Conservation (phyloP, 306 rosid genomes). For the Myrica gale region DNA sequence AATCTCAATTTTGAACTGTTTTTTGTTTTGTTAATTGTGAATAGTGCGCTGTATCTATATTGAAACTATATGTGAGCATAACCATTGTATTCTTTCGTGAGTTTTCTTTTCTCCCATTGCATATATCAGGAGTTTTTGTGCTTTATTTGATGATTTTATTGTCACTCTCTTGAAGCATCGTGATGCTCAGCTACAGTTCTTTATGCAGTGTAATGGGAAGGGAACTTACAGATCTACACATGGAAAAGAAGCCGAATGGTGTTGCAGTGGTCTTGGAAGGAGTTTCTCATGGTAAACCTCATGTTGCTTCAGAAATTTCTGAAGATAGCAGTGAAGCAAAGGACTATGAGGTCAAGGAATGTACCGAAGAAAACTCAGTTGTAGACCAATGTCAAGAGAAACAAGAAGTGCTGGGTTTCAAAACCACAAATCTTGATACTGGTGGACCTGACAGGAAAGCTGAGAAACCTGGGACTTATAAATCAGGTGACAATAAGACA, state of each 20-base stretch:
- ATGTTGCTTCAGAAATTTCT: constrained; percentile 59
- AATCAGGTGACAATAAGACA: constrained; percentile 38
- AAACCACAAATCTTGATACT: constrained; percentile 43
- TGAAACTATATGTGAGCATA: background rate
- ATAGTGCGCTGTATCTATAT: background rate
- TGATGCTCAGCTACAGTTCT: constrained; percentile 26
- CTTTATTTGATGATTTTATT: background rate
- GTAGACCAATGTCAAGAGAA: constrained; percentile 44
- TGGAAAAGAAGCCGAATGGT: constrained; percentile 52
- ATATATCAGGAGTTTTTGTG: background rate
- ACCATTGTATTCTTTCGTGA: background rate
- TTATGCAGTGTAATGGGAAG: constrained; percentile 85
- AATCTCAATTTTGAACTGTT: background rate
- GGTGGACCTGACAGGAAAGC: constrained; percentile 40
- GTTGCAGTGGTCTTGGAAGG: constrained; percentile 40
- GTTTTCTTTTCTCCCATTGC: constrained; percentile 2
- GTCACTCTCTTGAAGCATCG: constrained; percentile 9
- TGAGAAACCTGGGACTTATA: constrained; percentile 49
- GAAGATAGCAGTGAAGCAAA: constrained; percentile 55
- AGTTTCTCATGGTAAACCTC: constrained; percentile 45
- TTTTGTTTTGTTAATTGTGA: background rate
- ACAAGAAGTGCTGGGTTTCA: constrained; percentile 46
- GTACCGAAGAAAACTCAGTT: constrained; percentile 41
- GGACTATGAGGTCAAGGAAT: constrained; percentile 62
- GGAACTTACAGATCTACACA: constrained; percentile 63